These are phyloP conservation scores for Nissolia schottii DNA, from an alignment of 306 rosid species.

Conservation along the genomic window DNA sequence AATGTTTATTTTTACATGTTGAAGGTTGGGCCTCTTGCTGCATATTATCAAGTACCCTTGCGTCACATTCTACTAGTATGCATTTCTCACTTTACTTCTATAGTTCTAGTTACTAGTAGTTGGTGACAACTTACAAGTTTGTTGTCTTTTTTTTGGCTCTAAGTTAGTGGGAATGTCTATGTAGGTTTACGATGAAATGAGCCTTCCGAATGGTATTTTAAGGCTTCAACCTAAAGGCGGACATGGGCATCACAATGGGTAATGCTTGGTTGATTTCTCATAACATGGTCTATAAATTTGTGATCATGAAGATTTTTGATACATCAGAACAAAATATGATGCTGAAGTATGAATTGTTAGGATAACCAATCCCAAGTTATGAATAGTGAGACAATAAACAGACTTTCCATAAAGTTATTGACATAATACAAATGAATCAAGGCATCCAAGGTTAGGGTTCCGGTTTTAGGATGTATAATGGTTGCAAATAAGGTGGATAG, in stretches of 20 bases:
- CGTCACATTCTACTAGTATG: slow-evolving; percentile 83
- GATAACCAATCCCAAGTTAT: neutral
- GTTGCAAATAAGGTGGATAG: neutral
- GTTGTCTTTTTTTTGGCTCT: neutral
- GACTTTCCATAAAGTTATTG: neutral
- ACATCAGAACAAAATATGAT: neutral
- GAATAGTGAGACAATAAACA: neutral
- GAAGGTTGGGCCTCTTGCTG: slow-evolving; percentile 96
- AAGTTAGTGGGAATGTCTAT: slow-evolving; percentile 12
- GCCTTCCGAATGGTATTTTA: slow-evolving; percentile 88
- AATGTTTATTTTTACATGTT: neutral
- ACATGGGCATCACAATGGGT: slow-evolving; percentile 98
- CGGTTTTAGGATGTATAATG: neutral
- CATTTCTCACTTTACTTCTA: neutral
- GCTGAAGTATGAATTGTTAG: neutral
- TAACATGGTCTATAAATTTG: neutral
- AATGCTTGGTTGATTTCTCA: slow-evolving; percentile 28
- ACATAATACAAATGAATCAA: neutral
- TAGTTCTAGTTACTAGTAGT: neutral
- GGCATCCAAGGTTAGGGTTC: neutral
- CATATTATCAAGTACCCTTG: slow-evolving; percentile 79
- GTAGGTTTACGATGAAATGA: slow-evolving; percentile 91
- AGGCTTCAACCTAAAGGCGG: slow-evolving; percentile 86
- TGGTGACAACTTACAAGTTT: neutral
- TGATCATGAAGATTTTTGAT: neutral